Evolutionary conservation across 352 stramenopile species (phyloP).

Genomic region (Blastocystis sp.): DNA sequence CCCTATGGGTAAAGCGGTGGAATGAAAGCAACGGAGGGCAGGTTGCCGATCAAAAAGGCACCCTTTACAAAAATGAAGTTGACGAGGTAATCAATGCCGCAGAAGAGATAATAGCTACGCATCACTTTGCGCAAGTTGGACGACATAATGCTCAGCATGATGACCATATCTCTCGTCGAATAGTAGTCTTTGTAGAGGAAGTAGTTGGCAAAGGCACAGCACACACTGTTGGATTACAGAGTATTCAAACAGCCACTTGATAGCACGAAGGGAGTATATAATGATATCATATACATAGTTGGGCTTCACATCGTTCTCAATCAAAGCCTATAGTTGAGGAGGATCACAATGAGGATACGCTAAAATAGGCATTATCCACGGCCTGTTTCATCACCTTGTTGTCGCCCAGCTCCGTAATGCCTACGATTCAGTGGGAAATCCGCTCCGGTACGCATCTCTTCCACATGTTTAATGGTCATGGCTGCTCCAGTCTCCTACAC

Average conservation of each 20-base stretch:
- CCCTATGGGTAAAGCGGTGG: background rate
- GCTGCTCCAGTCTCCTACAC: background rate
- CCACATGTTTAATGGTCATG: constrained; percentile 60
- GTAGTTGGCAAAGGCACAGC: constrained; percentile 50
- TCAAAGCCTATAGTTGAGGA: constrained; percentile 4
- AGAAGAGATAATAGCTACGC: constrained; percentile 55
- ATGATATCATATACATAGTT: constrained; percentile 51
- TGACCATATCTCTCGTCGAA: constrained; percentile 33
- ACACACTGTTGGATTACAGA: constrained; percentile 3
- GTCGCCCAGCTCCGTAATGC: constrained; percentile 62
- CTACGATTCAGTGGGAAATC: constrained; percentile 1
- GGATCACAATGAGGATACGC: background rate
- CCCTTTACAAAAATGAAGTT: constrained; percentile 36
- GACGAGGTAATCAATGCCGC: constrained; percentile 29
- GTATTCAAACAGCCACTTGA: background rate
- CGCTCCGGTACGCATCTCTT: constrained; percentile 19
- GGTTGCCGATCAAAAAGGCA: constrained; percentile 44
- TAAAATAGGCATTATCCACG: constrained; percentile 50
- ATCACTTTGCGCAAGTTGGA: background rate
- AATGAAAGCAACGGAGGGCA: constrained; percentile 23
- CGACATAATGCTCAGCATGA: constrained; percentile 20
- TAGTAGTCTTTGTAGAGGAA: constrained; percentile 67
- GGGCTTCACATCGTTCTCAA: constrained; percentile 58
- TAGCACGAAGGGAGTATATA: constrained; percentile 21
- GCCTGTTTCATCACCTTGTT: constrained; percentile 68